Evolutionary conservation across 768 basidiomycete species (phyloP).

Genomic region (Coprinopsis sp.): DNA sequence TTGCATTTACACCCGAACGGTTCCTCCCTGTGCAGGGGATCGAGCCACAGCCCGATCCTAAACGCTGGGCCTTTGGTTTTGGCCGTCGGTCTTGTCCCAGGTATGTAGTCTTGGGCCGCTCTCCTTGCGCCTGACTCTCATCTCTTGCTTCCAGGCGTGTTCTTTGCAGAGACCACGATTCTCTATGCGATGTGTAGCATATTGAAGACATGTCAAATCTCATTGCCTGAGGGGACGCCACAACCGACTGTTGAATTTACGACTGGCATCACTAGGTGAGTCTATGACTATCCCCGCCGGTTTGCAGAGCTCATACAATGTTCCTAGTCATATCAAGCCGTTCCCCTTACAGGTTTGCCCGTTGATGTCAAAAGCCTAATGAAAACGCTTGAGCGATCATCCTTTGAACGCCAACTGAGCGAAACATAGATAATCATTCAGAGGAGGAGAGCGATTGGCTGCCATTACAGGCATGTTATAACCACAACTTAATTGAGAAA

Average conservation of each 20-base stretch:
- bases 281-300: neutral
- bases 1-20: slow-evolving; percentile 17
- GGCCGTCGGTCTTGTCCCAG: slow-evolving; percentile 20
- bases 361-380: too few relatives aligned
- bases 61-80: slow-evolving; percentile 19
- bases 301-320: neutral
- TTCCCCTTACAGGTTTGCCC: too few relatives aligned
- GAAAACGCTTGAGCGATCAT: too few relatives aligned
- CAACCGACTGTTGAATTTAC: slow-evolving; percentile 11
- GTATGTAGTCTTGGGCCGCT: slow-evolving; percentile 1
- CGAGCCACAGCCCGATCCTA: slow-evolving; percentile 14
- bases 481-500: too few relatives aligned
- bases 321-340: slow-evolving; percentile 13
- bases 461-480: too few relatives aligned
- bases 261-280: slow-evolving; percentile 13
- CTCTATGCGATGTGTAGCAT: slow-evolving; percentile 16
- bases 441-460: too few relatives aligned
- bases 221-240: neutral
- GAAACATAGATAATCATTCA: too few relatives aligned
- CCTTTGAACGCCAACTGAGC: too few relatives aligned
- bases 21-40: slow-evolving; percentile 5
- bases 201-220: slow-evolving; percentile 10
- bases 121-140: too few relatives aligned
- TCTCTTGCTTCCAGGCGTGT: slow-evolving; percentile 8
- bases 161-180: slow-evolving; percentile 18